phyloP scores from a whole-genome alignment of 1,284 basidiomycete genomes.

The Austroboletus rostrupii region DNA sequence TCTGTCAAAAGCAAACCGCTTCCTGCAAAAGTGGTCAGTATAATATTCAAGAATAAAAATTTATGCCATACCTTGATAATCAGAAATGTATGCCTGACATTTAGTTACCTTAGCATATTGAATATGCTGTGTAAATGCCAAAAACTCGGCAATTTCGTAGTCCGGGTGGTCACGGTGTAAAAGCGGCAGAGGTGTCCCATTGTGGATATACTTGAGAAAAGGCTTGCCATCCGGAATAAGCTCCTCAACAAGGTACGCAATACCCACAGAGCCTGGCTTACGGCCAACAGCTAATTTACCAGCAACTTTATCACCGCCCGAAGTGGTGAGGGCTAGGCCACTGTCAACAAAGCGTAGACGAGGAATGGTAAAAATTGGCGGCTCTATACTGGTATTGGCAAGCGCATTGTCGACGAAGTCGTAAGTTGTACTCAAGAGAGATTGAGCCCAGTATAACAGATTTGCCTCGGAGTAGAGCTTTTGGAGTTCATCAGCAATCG shows the following conservation, averaged over 20 bases:
- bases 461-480: background rate
- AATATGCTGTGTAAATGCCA: constrained; percentile 2
- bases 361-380: background rate
- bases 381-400: background rate
- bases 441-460: background rate
- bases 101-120: background rate
- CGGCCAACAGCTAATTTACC: too few species aligned
- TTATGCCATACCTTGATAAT: background rate
- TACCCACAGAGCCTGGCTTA: background rate
- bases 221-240: background rate
- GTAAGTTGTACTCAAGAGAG: background rate
- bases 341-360: background rate
- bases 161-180: background rate
- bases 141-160: background rate
- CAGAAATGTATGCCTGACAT: background rate
- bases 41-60: background rate
- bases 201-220: constrained; percentile 1
- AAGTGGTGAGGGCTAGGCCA: background rate
- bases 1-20: background rate
- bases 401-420: background rate
- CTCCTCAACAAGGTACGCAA: background rate
- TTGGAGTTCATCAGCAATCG: background rate
- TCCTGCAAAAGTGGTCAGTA: background rate
- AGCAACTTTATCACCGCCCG: background rate
- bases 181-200: background rate